These are phyloP conservation scores for Erodium texanum DNA, from an alignment of 441 rosid genomes.

Conservation along the genomic window DNA sequence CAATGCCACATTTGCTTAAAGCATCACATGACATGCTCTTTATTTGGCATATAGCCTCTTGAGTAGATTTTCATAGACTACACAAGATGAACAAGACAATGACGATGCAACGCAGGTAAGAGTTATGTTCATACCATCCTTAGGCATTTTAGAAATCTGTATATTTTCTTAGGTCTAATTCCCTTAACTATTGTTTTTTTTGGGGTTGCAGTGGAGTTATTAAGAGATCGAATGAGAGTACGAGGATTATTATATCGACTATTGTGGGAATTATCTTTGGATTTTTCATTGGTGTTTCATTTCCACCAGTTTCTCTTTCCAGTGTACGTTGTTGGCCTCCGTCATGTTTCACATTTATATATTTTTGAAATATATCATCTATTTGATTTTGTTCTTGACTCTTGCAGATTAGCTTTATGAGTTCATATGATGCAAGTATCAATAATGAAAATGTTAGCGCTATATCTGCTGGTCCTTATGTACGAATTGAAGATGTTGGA, in stretches of 20 bases:
- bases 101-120: background rate
- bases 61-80: background rate
- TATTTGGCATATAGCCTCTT: background rate
- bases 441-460: background rate
- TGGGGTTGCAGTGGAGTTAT: constrained; percentile 46
- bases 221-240: constrained; percentile 45
- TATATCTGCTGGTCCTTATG: constrained; percentile 16
- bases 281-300: constrained; percentile 56
- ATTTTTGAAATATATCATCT: background rate
- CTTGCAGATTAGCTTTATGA: constrained; percentile 4
- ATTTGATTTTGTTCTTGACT: background rate
- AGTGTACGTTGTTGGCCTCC: constrained; percentile 39
- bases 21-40: background rate
- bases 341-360: constrained; percentile 1
- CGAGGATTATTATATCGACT: constrained; percentile 40
- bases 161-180: background rate
- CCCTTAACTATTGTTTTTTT: background rate
- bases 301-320: constrained; percentile 46
- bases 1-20: background rate
- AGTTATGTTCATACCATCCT: background rate
- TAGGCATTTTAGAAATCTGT: background rate
- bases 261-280: constrained; percentile 67
- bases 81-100: background rate
- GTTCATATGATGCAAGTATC: background rate
- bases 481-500: constrained; percentile 27